Conservation (phyloP, 1,284 basidiomycete species). For the Rhodotorula sp. region DNA sequence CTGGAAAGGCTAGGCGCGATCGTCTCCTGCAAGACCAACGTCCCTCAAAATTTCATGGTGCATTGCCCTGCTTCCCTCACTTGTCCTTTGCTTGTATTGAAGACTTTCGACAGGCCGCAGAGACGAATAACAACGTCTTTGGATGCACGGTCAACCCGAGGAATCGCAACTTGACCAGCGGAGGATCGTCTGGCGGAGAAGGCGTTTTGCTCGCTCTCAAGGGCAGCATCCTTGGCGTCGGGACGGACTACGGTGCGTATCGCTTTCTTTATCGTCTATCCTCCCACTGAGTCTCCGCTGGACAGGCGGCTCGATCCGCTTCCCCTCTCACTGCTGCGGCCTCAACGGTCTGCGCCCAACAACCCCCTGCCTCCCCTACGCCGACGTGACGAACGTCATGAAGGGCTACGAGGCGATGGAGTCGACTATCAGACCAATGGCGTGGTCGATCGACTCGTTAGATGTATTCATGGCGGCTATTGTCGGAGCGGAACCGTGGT, state of each 20-base stretch:
- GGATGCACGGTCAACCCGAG: slow-evolving; percentile 8
- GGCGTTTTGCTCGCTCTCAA: slow-evolving; percentile 59
- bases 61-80: neutral
- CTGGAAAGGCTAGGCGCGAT: neutral
- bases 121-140: slow-evolving; percentile 7
- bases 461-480: neutral
- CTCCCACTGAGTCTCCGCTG: neutral
- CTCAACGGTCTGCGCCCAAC: slow-evolving; percentile 2
- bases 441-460: slow-evolving; percentile 1
- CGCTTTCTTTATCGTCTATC: no score
- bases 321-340: slow-evolving; percentile 1
- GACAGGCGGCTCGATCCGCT: slow-evolving; percentile 5
- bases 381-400: neutral
- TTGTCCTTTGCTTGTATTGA: neutral
- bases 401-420: slow-evolving; percentile 6
- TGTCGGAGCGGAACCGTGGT: neutral
- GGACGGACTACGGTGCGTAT: slow-evolving; percentile 2
- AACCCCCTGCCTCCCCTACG: neutral
- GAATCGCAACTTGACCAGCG: neutral
- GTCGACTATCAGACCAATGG: slow-evolving; percentile 3
- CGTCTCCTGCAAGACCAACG: slow-evolving; percentile 3
- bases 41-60: slow-evolving; percentile 1
- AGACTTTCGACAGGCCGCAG: neutral
- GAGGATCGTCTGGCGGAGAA: slow-evolving; percentile 56
- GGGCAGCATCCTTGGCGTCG: slow-evolving; percentile 63